Base-by-base conservation (phyloP, 805 yeast genomes). In the Wickerhamomyces bovis region DNA sequence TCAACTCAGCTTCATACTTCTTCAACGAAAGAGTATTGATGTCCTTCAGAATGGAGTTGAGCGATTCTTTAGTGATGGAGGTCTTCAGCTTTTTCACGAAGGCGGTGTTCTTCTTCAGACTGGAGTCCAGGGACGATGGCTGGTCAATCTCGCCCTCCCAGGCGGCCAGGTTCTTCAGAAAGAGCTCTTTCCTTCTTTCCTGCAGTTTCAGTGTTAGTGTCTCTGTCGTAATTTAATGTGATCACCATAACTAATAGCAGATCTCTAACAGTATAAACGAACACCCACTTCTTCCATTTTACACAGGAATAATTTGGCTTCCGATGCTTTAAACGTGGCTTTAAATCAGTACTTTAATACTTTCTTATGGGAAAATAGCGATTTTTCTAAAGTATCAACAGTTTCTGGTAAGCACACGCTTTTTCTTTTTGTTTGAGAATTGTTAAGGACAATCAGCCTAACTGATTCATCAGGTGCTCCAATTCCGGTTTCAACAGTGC, bases 21-120 rank as follows among this genome's bases (percentile, higher is more conserved):
- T 78, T 87, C 42, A 90, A 66, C 2, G 90, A 78, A 5, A 85
- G 66, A 10, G 80, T 70, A 3, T 66, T 57, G 39, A 89, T 72
- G 48, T 88, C 96, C 44, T 78, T 76, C 35, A 87, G 48, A 2
- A 85, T 63, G 8, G 72, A 60, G 1, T 60, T 54, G 46, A 64
- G 63, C 36, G 73, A 72, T 7, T 83, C 90, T 36, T 72, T 73
- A 35, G 69, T 75, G 21, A 89, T 63, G 2, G 81, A 70, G 2
- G 75, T 69, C 52, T 81, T 75, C 44, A 89, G 60, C 55, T 83
- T 84, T 60, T 82, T 85, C 43, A 89, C 81, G 57, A 87, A 85
- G 0, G 89, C 84, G 4, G 88, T 79, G 60, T 90, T 87, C 62
- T 83, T 86, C 69, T 89, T 89, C 53, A 89, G 69, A 47, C 90